phyloP scores from a whole-genome alignment of 306 rosid genomes.

The Cicer judaicum region DNA sequence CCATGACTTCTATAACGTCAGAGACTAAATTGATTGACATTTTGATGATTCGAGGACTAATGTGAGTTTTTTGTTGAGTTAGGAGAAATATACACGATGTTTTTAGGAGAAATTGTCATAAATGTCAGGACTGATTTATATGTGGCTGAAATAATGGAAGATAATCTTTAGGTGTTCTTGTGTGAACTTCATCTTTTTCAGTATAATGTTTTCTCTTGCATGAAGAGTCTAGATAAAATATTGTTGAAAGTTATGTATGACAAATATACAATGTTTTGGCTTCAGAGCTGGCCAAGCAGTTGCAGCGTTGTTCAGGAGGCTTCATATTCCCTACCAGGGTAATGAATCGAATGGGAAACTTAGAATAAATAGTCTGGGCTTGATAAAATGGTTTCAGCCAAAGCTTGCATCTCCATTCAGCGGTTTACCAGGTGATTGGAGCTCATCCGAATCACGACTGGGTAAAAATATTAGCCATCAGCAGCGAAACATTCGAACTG shows the following conservation, averaged over 20 bases:
- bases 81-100: slow-evolving; percentile 15
- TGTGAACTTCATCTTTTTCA: slow-evolving; percentile 5
- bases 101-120: slow-evolving; percentile 28
- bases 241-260: slow-evolving; percentile 41
- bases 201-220: slow-evolving; percentile 9
- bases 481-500: slow-evolving; percentile 76
- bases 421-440: slow-evolving; percentile 68
- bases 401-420: slow-evolving; percentile 68
- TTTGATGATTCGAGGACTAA: too few species aligned
- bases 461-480: slow-evolving; percentile 75
- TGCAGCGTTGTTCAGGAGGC: slow-evolving; percentile 79
- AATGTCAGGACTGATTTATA: not conserved
- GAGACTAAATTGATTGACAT: too few species aligned
- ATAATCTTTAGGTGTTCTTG: slow-evolving; percentile 22
- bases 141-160: slow-evolving; percentile 6
- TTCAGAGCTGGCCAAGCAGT: slow-evolving; percentile 83
- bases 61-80: too few species aligned
- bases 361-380: slow-evolving; percentile 63
- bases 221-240: slow-evolving; percentile 2
- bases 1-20: too few species aligned
- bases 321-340: slow-evolving; percentile 74
- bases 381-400: slow-evolving; percentile 86
- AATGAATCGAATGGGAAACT: slow-evolving; percentile 80
- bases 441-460: slow-evolving; percentile 63
- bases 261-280: slow-evolving; percentile 44